A percentile compares a stretch with the other conserved stretches of the same genome.
phyloP scores from a whole-genome alignment of 495 filamentous ascomycete genomes.

The Penicillium pancosmium region DNA sequence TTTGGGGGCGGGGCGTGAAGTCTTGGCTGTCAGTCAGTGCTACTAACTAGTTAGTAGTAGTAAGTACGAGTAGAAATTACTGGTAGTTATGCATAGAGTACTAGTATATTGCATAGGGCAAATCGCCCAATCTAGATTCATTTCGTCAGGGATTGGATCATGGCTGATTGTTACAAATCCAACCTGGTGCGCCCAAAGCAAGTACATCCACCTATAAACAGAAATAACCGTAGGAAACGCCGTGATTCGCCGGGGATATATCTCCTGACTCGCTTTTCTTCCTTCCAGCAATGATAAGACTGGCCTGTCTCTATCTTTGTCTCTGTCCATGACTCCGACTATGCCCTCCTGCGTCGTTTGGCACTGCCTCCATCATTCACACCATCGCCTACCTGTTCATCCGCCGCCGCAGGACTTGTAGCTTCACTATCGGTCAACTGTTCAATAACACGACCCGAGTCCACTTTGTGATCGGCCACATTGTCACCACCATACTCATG shows the following conservation, averaged over 20 bases:
- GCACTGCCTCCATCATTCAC: constrained; percentile 30
- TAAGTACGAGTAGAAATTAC: no score
- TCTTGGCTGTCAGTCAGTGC: no score
- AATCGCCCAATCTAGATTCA: neutral
- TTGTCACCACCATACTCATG: constrained; percentile 25
- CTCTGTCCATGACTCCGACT: constrained; percentile 10
- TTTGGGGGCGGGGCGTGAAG: no score
- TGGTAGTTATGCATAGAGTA: no score
- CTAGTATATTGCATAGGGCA: neutral
- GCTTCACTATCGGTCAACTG: constrained; percentile 51
- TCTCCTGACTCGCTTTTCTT: constrained; percentile 9
- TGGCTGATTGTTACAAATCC: constrained; percentile 3
- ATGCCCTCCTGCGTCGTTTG: constrained; percentile 44
- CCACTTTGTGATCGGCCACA: constrained; percentile 18
- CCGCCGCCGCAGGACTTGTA: constrained; percentile 44
- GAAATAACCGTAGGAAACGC: constrained; percentile 4
- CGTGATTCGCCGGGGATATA: constrained; percentile 6
- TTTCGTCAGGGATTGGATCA: constrained; percentile 7
- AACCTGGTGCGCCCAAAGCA: neutral
- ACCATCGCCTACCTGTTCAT: constrained; percentile 25
- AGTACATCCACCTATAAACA: constrained; percentile 12
- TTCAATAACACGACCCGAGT: constrained; percentile 43
- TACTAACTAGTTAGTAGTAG: no score
- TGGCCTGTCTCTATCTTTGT: neutral
- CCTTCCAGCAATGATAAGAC: neutral